Base-by-base conservation (phyloP, 2,329 filamentous ascomycete genomes). In the Nigrograna mackinnonii region DNA sequence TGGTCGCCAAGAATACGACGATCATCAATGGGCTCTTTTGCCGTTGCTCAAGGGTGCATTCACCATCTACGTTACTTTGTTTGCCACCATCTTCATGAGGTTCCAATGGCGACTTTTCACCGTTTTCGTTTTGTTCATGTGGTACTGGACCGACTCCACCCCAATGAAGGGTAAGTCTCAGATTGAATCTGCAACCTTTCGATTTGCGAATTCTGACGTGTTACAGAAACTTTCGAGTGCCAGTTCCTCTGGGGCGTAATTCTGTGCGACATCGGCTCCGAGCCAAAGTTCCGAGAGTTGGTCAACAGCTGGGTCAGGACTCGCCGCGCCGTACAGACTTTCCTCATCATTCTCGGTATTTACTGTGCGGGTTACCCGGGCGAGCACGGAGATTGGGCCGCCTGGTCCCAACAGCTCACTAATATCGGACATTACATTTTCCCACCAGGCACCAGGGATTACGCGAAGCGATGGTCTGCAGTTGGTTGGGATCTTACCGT, bases 21-120 rank as follows among this genome's bases (percentile, higher is more conserved):
- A 78, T 42, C 77, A 80, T 46, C 78, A 80, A 52, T 80, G 78
- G 78, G 76, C 77, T 3, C 69, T 79, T 53, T 60, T 77, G 20
- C 75, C 74, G 11, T 60, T 79, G 35, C 57, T 79, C 4, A 62
- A 74, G 43, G 74, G 74, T 9, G 75, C 75, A 0, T 78, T 79
- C 67, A 66, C 75, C 48, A 72, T 79, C 24, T 79, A 77, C 47
- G 66, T 77, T 5, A 55, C 74, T 20, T 62, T 78, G 19, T 68
- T 71, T 14, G 75, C 75, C 16, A 75, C 71, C 7, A 69, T 75
- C 43, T 73, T 70, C 44, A 72, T 78, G 67, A 71, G 69, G 46
- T 74, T 75, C 55, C 69, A 67, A 42, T 77, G 71, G 55, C 69
- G 77, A 18, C 56, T 77, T 19, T 60, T 73, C 20, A 66, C 77